A percentile compares a stretch with the other conserved stretches of the same genome.
phyloP scores from a whole-genome alignment of 139 green algal genomes.

The Spirogloea muscicola region DNA sequence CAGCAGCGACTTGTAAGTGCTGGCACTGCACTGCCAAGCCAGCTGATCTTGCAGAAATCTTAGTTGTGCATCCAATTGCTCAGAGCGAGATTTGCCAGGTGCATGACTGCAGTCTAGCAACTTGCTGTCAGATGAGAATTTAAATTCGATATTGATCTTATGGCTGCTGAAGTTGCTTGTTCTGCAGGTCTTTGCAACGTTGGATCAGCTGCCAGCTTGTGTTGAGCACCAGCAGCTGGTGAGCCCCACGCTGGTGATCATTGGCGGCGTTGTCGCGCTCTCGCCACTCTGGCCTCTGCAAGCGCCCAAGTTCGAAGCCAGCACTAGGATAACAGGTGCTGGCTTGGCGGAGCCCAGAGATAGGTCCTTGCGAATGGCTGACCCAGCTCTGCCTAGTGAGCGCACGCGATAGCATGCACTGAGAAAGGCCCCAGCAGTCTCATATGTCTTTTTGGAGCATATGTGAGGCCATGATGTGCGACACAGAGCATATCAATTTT shows the following conservation, averaged over 20 bases:
- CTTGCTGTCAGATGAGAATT: background rate
- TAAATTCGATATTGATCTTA: slow-evolving; percentile 2
- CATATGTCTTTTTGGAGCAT: too few relatives aligned
- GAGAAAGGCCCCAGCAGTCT: too few relatives aligned
- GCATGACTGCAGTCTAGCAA: background rate
- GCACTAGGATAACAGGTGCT: background rate
- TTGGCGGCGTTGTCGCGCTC: slow-evolving; percentile 77
- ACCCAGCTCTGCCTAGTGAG: slow-evolving; percentile 16
- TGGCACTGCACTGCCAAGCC: background rate
- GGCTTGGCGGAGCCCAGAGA: slow-evolving; percentile 13
- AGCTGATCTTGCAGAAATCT: background rate
- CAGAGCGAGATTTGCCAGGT: background rate
- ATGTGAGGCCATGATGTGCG: too few relatives aligned
- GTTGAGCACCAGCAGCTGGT: slow-evolving; percentile 60
- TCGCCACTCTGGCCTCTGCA: slow-evolving; percentile 56
- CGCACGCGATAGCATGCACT: too few relatives aligned
- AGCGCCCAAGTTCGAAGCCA: background rate
- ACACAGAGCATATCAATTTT: too few relatives aligned
- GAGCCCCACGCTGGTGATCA: slow-evolving; percentile 91
- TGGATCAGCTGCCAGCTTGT: slow-evolving; percentile 56
- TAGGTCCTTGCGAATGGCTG: background rate
- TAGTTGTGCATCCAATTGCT: slow-evolving; percentile 1
- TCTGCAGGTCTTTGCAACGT: slow-evolving; percentile 60
- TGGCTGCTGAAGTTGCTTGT: background rate
- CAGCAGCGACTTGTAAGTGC: slow-evolving; percentile 66